Evolutionary conservation across 2,329 filamentous ascomycete genomes (phyloP).

Genomic region (Aureobasidium leucospermi): DNA sequence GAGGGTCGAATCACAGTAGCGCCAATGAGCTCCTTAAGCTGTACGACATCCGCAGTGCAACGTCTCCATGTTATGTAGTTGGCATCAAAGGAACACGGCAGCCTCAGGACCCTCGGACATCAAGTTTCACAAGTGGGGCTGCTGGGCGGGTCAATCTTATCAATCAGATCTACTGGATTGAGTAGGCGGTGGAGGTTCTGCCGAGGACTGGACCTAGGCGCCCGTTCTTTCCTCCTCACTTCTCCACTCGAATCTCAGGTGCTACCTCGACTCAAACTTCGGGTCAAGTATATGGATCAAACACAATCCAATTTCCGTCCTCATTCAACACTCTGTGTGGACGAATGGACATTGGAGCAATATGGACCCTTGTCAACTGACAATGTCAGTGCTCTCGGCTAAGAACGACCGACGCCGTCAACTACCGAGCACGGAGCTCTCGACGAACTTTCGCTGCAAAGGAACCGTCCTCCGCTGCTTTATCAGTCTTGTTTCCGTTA

Average conservation of each 20-base stretch:
- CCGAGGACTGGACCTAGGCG: neutral
- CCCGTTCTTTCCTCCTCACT: neutral
- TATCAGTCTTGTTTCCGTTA: neutral
- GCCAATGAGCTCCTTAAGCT: too few species aligned
- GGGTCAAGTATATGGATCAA: neutral
- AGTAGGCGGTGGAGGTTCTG: neutral
- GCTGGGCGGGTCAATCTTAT: neutral
- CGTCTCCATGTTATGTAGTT: too few species aligned
- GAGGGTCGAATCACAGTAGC: too few species aligned
- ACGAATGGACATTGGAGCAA: neutral
- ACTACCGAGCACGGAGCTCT: conserved; percentile 6
- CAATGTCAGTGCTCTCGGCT: neutral
- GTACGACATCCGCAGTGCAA: too few species aligned
- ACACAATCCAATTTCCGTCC: neutral
- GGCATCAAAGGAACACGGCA: too few species aligned
- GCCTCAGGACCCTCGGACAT: too few species aligned
- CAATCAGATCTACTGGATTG: neutral
- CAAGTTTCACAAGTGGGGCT: too few species aligned
- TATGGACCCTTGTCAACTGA: conserved; percentile 1
- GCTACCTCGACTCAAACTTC: neutral
- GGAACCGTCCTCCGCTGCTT: neutral
- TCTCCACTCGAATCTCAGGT: neutral
- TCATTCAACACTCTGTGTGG: neutral
- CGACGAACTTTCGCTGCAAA: neutral
- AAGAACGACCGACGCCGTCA: neutral